phyloP scores from a whole-genome alignment of 2,329 filamentous ascomycete genomes.

The Botrytis galanthina region DNA sequence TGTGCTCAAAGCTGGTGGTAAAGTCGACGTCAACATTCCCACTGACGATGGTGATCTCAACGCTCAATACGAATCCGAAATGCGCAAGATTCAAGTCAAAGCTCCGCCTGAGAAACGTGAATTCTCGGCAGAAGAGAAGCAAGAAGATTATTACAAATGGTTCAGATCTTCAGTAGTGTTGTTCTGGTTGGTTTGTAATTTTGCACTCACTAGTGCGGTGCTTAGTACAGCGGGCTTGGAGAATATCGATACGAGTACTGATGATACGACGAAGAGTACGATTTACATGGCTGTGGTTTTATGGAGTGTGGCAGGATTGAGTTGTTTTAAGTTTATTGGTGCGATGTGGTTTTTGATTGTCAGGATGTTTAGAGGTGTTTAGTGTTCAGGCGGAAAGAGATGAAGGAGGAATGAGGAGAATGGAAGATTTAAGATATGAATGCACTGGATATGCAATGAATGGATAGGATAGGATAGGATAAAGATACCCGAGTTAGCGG shows the following conservation, averaged over 20 bases:
- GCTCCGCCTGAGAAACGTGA: constrained; percentile 67
- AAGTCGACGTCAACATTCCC: constrained; percentile 82
- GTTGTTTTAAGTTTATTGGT: constrained; percentile 39
- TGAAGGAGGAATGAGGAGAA: not conserved
- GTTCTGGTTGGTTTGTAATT: constrained; percentile 95
- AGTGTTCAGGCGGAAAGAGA: not conserved
- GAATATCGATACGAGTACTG: constrained; percentile 64
- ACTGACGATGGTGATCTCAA: constrained; percentile 95
- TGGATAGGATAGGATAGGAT: constrained; percentile 14
- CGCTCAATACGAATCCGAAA: constrained; percentile 86
- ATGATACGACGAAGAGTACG: constrained; percentile 51
- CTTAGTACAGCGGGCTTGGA: constrained; percentile 82
- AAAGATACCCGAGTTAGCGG: constrained; percentile 11
- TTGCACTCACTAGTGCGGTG: constrained; percentile 82
- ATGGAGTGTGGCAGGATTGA: constrained; percentile 40
- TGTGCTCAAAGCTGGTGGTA: constrained; percentile 87
- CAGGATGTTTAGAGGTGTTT: constrained; percentile 75
- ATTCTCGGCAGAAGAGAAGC: constrained; percentile 65
- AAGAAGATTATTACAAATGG: constrained; percentile 98
- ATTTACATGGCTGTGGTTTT: constrained; percentile 40
- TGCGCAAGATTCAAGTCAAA: constrained; percentile 72
- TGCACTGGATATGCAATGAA: constrained; percentile 6
- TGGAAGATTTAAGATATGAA: not conserved
- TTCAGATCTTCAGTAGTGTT: constrained; percentile 90
- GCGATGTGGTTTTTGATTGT: constrained; percentile 67